Conservation (phyloP, 176 grass and related monocot genomes). For the Elaeis guineensis region DNA sequence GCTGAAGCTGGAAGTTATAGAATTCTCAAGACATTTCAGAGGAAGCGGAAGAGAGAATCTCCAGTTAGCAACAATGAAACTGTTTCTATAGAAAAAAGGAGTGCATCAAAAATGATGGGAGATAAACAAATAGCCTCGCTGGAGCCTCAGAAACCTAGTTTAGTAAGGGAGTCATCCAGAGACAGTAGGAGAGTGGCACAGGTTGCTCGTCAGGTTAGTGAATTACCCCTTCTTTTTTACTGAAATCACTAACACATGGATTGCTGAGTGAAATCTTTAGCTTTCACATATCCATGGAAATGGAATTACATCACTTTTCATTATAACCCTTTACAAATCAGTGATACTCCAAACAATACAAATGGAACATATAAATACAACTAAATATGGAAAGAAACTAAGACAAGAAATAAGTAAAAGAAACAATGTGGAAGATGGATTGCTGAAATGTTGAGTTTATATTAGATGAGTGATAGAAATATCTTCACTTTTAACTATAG, state of each 20-base stretch:
- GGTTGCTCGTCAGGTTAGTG: conserved; percentile 71
- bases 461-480: too few species aligned
- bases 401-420: too few species aligned
- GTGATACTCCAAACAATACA: too few species aligned
- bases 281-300: not conserved
- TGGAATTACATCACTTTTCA: conserved; percentile 2
- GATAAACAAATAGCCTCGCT: conserved; percentile 21
- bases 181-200: conserved; percentile 57
- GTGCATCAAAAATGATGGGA: conserved; percentile 10
- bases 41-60: conserved; percentile 58
- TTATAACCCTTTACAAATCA: too few species aligned
- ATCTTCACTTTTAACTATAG: too few species aligned
- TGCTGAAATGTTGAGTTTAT: too few species aligned
- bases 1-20: conserved; percentile 42
- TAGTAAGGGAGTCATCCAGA: conserved; percentile 40
- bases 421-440: too few species aligned
- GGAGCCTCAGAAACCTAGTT: conserved; percentile 25
- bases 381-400: too few species aligned
- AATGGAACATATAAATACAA: too few species aligned
- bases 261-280: not conserved
- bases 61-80: conserved; percentile 29
- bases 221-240: not conserved
- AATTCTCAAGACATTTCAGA: conserved; percentile 77
- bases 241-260: not conserved
- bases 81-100: conserved; percentile 19